Evolutionary conservation across 345 rosid species (phyloP), one percentile per base, ranked within the genome.

Genomic region (Eutrema yunnanense): DNA sequence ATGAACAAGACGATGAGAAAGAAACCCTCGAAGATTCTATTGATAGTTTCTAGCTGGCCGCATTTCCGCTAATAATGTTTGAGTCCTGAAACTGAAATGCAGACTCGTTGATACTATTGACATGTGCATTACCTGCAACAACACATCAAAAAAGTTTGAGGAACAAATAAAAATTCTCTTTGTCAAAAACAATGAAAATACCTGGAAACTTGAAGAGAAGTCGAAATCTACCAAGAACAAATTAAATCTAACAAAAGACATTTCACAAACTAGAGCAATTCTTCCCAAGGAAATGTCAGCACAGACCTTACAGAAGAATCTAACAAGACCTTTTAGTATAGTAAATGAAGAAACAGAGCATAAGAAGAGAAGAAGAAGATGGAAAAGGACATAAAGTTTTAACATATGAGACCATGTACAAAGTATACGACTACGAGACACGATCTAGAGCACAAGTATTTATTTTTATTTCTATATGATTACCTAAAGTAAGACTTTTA

Each of bases 1-100:
- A 89, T 58, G 98, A 88, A 74, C 96, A 91, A 5, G 97, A 83
- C 0, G 98, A 91, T 6, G 98, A 88, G 79, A 88, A 84, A 52
- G 98, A 94, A 56, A 85, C 84, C 79, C 89, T 83, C 14, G 92
- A 87, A 42, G 89, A 83, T 81, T 94, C 97, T 1, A 85, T 84
- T 29, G 96, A 87, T 58, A 86, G 87, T 71, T 84, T 89, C 81
- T 90, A 91, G 30, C 56, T 83, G 57, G 65, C 10, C 38, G 6
- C 77, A 65, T 54, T 52, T 32, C 58, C 80, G 67, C 30, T 79
- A 65, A 56, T 82, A 42, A 54, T 32, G 73, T 71, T 79, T 52
- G 69, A 73, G 38, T 86, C 92, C 81, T 89, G 88, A 75, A 56
- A 80, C 48, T 57, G 79, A 49, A 68, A 74, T 37, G 68, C 72